phyloP scores from a whole-genome alignment of 208 protist species.

The Angomonas desouzai region DNA sequence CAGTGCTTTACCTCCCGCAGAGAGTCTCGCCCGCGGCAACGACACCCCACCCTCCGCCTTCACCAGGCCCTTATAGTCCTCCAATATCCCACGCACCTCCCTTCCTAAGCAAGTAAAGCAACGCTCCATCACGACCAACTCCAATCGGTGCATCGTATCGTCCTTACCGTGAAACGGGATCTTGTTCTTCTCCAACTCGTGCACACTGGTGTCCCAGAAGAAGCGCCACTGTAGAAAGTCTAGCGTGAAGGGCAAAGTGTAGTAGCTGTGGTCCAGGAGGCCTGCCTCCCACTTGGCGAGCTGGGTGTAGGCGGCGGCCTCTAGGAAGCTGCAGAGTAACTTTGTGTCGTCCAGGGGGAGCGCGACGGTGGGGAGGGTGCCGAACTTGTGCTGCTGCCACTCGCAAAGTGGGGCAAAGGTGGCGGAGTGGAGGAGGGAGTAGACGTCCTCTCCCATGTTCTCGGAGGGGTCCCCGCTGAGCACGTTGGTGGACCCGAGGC shows the following conservation, averaged over 20 bases:
- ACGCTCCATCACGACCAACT: not conserved
- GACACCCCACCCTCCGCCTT: not conserved
- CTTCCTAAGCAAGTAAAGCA: not conserved
- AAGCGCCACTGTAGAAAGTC: constrained; percentile 11
- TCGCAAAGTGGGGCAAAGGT: constrained; percentile 7
- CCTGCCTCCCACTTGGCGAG: constrained; percentile 12
- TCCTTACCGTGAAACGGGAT: not conserved
- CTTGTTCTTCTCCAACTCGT: not conserved
- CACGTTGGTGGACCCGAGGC: not conserved
- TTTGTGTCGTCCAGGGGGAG: constrained; percentile 3
- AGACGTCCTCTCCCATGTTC: not conserved
- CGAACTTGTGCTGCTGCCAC: not conserved
- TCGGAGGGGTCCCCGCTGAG: not conserved
- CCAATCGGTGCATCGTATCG: not conserved
- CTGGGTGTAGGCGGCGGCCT: constrained; percentile 3
- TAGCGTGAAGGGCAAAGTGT: constrained; percentile 8
- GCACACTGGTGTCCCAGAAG: not conserved
- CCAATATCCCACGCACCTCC: constrained; percentile 1
- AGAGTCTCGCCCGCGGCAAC: constrained; percentile 6
- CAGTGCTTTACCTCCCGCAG: constrained; percentile 17
- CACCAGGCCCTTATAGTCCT: not conserved
- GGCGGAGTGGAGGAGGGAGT: not conserved
- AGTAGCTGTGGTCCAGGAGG: constrained; percentile 13
- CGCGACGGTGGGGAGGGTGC: not conserved
- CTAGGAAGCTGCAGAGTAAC: not conserved